A percentile compares a stretch with the other conserved stretches of the same genome.
Conservation (phyloP, 1,139 yeast genomes). For the Yamadazyma diospyri region DNA sequence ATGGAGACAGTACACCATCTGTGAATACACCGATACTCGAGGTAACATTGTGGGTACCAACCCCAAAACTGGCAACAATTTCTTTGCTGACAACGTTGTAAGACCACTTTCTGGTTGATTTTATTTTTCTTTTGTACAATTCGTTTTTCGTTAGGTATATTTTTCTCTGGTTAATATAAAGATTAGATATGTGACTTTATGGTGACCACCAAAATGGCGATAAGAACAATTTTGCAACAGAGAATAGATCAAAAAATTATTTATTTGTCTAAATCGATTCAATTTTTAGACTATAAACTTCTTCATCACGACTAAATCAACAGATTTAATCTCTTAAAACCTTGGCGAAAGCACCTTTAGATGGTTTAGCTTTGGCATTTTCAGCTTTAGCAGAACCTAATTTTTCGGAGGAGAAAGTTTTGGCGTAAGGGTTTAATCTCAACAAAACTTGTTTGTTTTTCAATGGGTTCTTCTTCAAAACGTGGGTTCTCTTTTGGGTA, state of each 20-base stretch:
- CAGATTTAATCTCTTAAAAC: slow-evolving; percentile 52
- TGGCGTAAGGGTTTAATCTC: slow-evolving; percentile 99
- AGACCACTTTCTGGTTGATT: slow-evolving; percentile 21
- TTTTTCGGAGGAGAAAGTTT: slow-evolving; percentile 91
- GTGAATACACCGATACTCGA: slow-evolving; percentile 57
- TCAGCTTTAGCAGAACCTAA: slow-evolving; percentile 82
- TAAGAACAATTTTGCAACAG: no score
- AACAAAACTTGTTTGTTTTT: slow-evolving; percentile 98
- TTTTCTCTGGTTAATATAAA: slow-evolving; percentile 5
- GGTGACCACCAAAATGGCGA: no score
- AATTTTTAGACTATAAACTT: slow-evolving; percentile 7
- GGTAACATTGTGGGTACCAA: slow-evolving; percentile 54
- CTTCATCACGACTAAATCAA: slow-evolving; percentile 1
- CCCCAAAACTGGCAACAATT: slow-evolving; percentile 28
- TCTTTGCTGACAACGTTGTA: slow-evolving; percentile 52
- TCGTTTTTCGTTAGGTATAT: slow-evolving; percentile 3
- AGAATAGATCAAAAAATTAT: slow-evolving; percentile 1
- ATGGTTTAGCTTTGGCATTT: slow-evolving; percentile 59
- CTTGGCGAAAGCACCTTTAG: slow-evolving; percentile 67
- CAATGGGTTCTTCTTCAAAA: slow-evolving; percentile 99
- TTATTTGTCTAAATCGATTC: slow-evolving; percentile 3
- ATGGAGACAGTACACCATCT: slow-evolving; percentile 60
- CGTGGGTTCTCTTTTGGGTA: slow-evolving; percentile 90
- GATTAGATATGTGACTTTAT: no score
- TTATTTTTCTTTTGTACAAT: neutral